Evolutionary conservation across 2,329 filamentous ascomycete genomes (phyloP).

Genomic region (Aspergillus sp.): DNA sequence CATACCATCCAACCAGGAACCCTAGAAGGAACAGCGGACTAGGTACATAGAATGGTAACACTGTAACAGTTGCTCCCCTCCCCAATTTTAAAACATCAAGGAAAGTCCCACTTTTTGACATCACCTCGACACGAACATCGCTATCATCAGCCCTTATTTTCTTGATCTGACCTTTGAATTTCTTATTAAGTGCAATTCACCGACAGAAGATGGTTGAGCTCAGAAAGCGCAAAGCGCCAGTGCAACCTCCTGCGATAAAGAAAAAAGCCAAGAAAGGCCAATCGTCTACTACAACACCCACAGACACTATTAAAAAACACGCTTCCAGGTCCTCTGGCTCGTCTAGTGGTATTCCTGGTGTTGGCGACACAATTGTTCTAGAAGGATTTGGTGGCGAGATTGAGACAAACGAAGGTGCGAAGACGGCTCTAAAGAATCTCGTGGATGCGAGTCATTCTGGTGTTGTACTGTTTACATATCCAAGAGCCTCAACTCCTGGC

Average conservation of each 20-base stretch:
- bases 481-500: constrained; percentile 87
- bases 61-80: too few species aligned
- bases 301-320: constrained; percentile 25
- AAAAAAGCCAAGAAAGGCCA: constrained; percentile 26
- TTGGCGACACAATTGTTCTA: constrained; percentile 51
- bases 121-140: too few species aligned
- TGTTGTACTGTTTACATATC: constrained; percentile 92
- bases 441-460: constrained; percentile 79
- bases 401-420: constrained; percentile 77
- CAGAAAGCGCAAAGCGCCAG: constrained; percentile 57
- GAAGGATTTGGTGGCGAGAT: constrained; percentile 63
- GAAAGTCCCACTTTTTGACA: too few species aligned
- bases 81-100: too few species aligned
- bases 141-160: too few species aligned
- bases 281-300: constrained; percentile 23
- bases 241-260: constrained; percentile 35
- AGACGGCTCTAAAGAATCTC: constrained; percentile 74
- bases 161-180: too few species aligned
- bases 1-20: too few species aligned
- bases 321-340: constrained; percentile 13
- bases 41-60: too few species aligned
- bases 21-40: too few species aligned
- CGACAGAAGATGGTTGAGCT: constrained; percentile 48
- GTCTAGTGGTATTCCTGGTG: constrained; percentile 19
- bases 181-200: too few species aligned